Base-by-base conservation (phyloP, 768 basidiomycete species). In the Suillus alpinus region DNA sequence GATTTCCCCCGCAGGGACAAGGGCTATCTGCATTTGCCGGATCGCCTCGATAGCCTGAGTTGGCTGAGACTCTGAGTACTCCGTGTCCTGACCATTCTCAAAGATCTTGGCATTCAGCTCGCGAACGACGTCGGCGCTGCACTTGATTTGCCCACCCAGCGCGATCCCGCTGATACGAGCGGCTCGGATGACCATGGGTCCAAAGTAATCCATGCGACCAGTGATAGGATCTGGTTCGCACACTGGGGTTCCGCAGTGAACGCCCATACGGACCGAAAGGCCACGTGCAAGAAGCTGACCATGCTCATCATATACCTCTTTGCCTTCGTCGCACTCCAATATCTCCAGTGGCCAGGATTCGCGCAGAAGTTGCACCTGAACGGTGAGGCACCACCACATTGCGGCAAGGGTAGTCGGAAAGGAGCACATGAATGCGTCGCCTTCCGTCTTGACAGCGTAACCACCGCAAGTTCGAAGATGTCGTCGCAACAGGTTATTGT, bases 361-460 rank as follows among this genome's bases (percentile, higher is more conserved):
- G 34, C 88, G 78, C 29, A 98, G 78, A 12, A 99, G 80, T 67
- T 91, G 85, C 32, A 87, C 76, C 72, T 98, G 97, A 18, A 95
- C 91, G 34, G 84, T 86, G 68, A 97, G 79, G 65, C 89, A 89
- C 91, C 94, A 99, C 81, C 94, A 88, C 18, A 98, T 75, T 0
- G 94, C 97, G 0, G 91, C 83, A 2, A 94, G 80, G 13, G 94
- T 84, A 2, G 88, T 92, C 2, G 93, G 91, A 83, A 99, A 99
- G 23, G 96, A 94, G 57, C 95, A 95, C 92, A 99, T 95, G 80
- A 99, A 99, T 0, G 96, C 88, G 69, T 98, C 97, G 32, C 97
- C 97, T 87, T 99, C 97, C 12, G 97, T 99, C 77, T 99, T 99
- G 69, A 98, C 96, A 76, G 98, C 94, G 73, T 98, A 99, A 1